A percentile compares a stretch with the other conserved stretches of the same genome.
Evolutionary conservation across 345 rosid genomes (phyloP).

Genomic region (Kandelia obovata): DNA sequence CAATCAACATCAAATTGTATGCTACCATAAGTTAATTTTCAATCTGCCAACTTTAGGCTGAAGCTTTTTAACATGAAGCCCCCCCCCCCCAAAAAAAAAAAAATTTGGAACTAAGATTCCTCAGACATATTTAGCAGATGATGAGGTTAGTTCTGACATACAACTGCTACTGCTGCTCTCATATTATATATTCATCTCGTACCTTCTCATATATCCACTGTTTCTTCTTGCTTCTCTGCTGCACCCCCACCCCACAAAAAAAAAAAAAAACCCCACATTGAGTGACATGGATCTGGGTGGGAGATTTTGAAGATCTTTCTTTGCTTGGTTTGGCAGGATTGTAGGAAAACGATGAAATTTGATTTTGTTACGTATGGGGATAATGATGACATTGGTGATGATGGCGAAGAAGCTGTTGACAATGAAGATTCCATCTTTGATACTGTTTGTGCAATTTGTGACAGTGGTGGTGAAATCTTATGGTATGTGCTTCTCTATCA

Average conservation of each 20-base stretch:
- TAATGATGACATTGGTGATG: not conserved
- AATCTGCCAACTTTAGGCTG: no score
- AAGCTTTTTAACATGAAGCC: not conserved
- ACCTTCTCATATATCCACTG: not conserved
- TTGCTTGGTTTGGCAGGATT: slow-evolving; percentile 6
- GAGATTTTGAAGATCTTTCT: not conserved
- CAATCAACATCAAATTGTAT: no score
- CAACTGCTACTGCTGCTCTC: not conserved
- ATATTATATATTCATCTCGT: not conserved
- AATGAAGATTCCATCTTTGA: slow-evolving; percentile 9
- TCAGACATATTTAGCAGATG: not conserved
- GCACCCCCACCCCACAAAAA: not conserved
- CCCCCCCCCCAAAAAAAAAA: not conserved
- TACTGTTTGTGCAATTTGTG: slow-evolving; percentile 25
- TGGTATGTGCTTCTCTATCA: slow-evolving; percentile 8
- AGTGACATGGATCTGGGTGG: no score
- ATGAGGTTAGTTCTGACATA: slow-evolving; percentile 15
- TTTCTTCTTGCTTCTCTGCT: not conserved
- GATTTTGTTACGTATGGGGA: not conserved
- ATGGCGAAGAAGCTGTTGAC: not conserved
- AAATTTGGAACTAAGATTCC: not conserved
- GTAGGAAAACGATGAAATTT: not conserved
- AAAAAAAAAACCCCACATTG: not conserved
- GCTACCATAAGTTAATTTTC: no score
- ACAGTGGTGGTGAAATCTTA: slow-evolving; percentile 22